These are phyloP conservation scores for Glycyrrhiza uralensis DNA, from an alignment of 306 rosid species.

Conservation along the genomic window DNA sequence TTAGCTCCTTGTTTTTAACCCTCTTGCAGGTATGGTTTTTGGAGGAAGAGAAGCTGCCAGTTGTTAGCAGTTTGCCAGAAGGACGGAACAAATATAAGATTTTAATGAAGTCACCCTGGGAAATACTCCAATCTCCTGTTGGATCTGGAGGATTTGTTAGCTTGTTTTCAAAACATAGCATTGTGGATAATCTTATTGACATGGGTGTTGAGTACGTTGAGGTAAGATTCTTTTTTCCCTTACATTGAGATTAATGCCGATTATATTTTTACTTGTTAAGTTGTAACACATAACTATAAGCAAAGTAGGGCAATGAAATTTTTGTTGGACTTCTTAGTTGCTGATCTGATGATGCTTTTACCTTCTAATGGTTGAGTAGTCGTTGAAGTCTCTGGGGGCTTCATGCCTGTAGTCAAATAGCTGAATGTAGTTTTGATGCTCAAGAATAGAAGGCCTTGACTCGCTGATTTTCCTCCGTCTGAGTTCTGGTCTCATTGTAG, in stretches of 20 bases:
- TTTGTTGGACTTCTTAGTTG: neutral
- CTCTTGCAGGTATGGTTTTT: conserved; percentile 67
- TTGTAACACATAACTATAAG: neutral
- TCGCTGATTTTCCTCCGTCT: conserved; percentile 6
- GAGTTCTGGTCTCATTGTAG: neutral
- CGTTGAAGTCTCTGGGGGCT: neutral
- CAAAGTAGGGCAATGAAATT: neutral
- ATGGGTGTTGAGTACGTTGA: conserved; percentile 73
- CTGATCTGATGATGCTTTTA: neutral
- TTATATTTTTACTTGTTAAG: neutral
- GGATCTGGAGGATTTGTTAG: conserved; percentile 84
- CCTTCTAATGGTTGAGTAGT: neutral
- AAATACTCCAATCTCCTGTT: conserved; percentile 76
- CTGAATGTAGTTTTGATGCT: neutral
- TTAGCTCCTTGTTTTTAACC: conserved; percentile 10
- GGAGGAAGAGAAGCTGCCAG: conserved; percentile 92
- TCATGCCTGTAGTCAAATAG: conserved; percentile 3
- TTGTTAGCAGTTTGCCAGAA: conserved; percentile 55
- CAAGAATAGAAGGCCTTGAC: neutral
- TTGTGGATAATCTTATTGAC: conserved; percentile 53
- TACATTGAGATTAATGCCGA: neutral
- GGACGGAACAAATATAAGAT: conserved; percentile 57
- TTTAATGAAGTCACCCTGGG: conserved; percentile 94
- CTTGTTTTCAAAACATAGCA: conserved; percentile 59
- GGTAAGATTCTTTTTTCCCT: conserved; percentile 45